Conservation (phyloP, 768 basidiomycete species). For the Boletus rubropictus region DNA sequence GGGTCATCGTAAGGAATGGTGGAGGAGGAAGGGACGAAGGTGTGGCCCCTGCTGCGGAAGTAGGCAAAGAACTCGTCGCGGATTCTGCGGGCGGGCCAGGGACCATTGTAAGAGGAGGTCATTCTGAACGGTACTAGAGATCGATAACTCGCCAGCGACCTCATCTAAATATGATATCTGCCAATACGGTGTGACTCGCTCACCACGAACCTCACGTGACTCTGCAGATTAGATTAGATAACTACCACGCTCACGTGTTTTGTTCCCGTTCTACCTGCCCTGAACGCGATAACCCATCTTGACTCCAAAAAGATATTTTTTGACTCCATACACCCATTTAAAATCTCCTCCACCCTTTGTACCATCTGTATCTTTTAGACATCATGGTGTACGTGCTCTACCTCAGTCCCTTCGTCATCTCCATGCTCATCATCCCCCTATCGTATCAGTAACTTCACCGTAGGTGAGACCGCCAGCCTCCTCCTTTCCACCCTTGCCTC, state of each 20-base stretch:
- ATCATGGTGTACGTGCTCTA: conserved; percentile 73
- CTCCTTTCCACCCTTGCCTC: background rate
- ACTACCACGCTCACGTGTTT: conserved; percentile 9
- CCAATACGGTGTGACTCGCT: conserved; percentile 10
- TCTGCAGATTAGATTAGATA: conserved; percentile 16
- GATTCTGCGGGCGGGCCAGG: conserved; percentile 79
- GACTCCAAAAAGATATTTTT: conserved; percentile 9
- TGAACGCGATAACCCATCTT: conserved; percentile 34
- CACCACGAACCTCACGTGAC: conserved; percentile 12
- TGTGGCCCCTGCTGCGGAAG: conserved; percentile 75
- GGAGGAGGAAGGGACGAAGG: conserved; percentile 84
- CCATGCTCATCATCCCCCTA: conserved; percentile 28
- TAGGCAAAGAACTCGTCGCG: conserved; percentile 88
- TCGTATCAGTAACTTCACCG: conserved; percentile 74
- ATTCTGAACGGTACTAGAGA: conserved; percentile 21
- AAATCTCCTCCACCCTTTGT: conserved; percentile 10
- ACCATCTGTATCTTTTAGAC: conserved; percentile 42
- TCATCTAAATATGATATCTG: conserved; percentile 1
- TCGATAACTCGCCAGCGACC: conserved; percentile 18
- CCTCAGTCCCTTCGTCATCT: conserved; percentile 1
- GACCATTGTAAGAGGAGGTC: conserved; percentile 30
- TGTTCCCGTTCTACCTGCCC: conserved; percentile 32
- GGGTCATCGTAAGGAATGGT: conserved; percentile 98
- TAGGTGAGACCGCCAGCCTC: conserved; percentile 49
- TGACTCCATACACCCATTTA: conserved; percentile 5